These are phyloP conservation scores for Peronospora belbahrii DNA, from an alignment of 352 stramenopile species.

Conservation along the genomic window DNA sequence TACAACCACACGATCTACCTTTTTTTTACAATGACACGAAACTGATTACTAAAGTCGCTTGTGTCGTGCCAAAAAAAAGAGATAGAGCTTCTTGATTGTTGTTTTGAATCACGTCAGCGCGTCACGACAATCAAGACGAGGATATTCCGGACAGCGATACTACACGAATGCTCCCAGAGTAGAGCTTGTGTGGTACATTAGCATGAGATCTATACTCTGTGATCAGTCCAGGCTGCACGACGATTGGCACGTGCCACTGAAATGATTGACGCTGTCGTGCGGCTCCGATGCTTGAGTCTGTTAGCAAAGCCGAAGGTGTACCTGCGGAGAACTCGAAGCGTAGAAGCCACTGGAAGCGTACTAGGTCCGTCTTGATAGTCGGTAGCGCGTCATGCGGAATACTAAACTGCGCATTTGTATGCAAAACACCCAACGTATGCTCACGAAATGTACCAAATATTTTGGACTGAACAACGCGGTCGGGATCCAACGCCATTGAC, in stretches of 20 bases:
- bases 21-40: background rate
- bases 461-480: constrained; percentile 47
- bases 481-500: constrained; percentile 44
- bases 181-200: constrained; percentile 52
- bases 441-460: constrained; percentile 39
- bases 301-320: background rate
- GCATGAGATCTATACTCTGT: constrained; percentile 31
- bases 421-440: constrained; percentile 33
- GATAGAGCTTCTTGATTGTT: background rate
- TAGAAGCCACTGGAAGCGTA: constrained; percentile 52
- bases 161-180: constrained; percentile 32
- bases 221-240: constrained; percentile 28
- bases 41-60: background rate
- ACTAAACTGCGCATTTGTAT: constrained; percentile 49
- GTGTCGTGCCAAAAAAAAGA: background rate
- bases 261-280: constrained; percentile 33
- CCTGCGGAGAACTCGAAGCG: constrained; percentile 53
- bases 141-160: constrained; percentile 11
- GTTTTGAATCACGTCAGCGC: background rate
- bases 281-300: background rate
- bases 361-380: constrained; percentile 51
- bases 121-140: constrained; percentile 5
- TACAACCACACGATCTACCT: constrained; percentile 12
- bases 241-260: constrained; percentile 48
- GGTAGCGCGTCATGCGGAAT: constrained; percentile 51